Base-by-base conservation (phyloP, 2,329 filamentous ascomycete genomes). In the Cryphonectria carpinicola region DNA sequence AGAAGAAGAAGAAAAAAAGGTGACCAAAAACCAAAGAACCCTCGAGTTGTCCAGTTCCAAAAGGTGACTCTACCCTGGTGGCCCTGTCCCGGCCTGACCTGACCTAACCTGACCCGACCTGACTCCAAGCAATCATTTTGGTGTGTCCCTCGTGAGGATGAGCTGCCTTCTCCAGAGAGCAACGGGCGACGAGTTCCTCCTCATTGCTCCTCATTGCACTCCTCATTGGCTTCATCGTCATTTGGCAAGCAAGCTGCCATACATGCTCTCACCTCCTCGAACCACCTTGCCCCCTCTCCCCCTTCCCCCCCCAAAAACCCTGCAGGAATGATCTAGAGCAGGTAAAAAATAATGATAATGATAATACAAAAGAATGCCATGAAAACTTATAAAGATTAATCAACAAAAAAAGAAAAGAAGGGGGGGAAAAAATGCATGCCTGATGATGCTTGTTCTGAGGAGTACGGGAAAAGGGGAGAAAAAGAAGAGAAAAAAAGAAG, bases 351-450 rank as follows among this genome's bases (percentile, higher is more conserved):
- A 49, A 49, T 49, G 22, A 22, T 49, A 49, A 4, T 49, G 43
- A 49, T 49, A 70, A 62, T 67, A 35, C 43, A 54, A 65, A 39
- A 70, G 43, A 39, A 62, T 61, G 63, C 56, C n/a, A 62, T 62
- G 60, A 70, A 66, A n/a, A 46, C 22, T 49, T n/a, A 19, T 39
- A 49, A 49, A 19, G 8, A 11, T n/a, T 10, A n/a, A 49, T n/a
- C 32, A 49, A 49, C 3, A 49, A 49, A 1, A 4, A 43, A 4
- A 46, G 5, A 46, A 66, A 70, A 63, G 32, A 32, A 32, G 32
- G 54, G 70, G 70, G 68, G 71, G 68, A 69, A 52, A 64, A 56
- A 25, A 14, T 28, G 13, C 14, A 25, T 56, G 13, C 25, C 5
- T 28, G 54, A 17, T 32, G 54, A 14, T 49, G 37, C 32, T 56